Evolutionary conservation across 257 asterid genomes (phyloP).

Genomic region (Solanum piurae): DNA sequence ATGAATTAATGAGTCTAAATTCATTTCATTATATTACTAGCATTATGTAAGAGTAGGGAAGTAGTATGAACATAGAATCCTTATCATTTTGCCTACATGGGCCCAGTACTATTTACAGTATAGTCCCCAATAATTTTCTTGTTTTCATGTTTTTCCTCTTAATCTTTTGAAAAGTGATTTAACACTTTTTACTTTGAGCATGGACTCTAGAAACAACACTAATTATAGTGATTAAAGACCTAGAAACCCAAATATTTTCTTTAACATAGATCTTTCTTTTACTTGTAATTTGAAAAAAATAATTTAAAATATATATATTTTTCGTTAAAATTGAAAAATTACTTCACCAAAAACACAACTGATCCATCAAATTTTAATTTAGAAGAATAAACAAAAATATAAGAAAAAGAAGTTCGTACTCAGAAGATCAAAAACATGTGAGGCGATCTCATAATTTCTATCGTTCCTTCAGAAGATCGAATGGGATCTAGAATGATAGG

Average conservation of each 20-base stretch:
- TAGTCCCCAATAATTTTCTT: neutral
- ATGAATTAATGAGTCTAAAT: neutral
- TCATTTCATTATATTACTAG: neutral
- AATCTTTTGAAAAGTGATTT: neutral
- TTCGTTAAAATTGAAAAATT: too few relatives aligned
- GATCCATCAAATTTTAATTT: neutral
- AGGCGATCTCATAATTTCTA: neutral
- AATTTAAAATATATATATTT: too few relatives aligned
- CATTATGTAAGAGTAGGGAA: neutral
- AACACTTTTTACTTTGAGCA: neutral
- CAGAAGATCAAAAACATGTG: too few relatives aligned
- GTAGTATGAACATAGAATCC: neutral
- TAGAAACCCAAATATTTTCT: neutral
- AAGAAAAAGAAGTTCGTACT: too few relatives aligned
- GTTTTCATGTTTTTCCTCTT: neutral
- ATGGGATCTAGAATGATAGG: neutral
- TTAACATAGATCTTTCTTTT: neutral
- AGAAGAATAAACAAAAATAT: neutral
- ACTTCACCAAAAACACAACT: neutral
- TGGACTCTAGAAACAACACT: neutral
- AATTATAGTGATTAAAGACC: neutral
- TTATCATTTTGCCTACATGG: neutral
- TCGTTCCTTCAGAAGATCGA: neutral
- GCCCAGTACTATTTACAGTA: neutral
- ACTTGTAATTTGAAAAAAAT: neutral